Conservation (phyloP, 148 eudicot genomes). For the Rhododendron vialii region DNA sequence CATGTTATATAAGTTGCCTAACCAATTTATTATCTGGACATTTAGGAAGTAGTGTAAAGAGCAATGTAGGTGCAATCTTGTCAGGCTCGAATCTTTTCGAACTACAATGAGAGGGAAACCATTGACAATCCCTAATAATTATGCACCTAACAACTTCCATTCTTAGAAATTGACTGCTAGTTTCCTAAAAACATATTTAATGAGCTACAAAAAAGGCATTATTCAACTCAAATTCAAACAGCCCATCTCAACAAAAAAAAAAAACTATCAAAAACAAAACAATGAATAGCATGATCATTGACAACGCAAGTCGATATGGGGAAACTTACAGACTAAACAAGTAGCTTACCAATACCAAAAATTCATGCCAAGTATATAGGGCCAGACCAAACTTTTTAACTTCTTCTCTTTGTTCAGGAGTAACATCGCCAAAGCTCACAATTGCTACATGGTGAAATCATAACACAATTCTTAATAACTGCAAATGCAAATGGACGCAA, state of each 20-base stretch:
- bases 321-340: not conserved
- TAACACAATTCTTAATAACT: not conserved
- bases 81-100: not conserved
- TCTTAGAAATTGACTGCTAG: not conserved
- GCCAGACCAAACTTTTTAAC: slow-evolving; percentile 57
- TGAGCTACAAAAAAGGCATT: slow-evolving; percentile 2
- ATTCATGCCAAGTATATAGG: slow-evolving; percentile 82
- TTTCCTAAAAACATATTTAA: not conserved
- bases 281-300: not conserved
- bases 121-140: not conserved
- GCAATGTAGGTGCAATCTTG: not conserved
- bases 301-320: not conserved
- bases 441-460: slow-evolving; percentile 43
- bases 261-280: not conserved
- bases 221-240: not conserved
- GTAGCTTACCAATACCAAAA: slow-evolving; percentile 65
- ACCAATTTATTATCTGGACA: not conserved
- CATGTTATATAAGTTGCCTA: not conserved
- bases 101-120: not conserved
- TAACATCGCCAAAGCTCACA: slow-evolving; percentile 91
- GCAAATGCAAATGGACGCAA: not conserved
- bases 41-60: not conserved
- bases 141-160: not conserved
- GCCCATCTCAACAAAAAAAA: not conserved
- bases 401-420: slow-evolving; percentile 61